Conservation (phyloP, 129 eudicot genomes). For the Flaveria sonorensis region DNA sequence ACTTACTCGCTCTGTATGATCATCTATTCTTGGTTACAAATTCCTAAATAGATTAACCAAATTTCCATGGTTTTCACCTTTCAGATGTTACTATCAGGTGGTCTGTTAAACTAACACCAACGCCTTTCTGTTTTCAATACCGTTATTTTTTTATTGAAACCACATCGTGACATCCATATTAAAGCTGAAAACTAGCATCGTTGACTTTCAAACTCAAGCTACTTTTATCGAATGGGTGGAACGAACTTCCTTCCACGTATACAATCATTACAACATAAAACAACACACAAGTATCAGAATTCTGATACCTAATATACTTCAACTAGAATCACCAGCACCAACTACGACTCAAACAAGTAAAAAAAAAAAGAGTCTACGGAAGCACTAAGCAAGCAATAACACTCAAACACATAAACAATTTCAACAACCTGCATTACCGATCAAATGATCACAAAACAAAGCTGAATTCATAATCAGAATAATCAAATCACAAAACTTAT, state of each 20-base stretch:
- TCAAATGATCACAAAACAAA: not conserved
- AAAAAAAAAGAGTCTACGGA: too few relatives aligned
- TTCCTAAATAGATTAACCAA: not conserved
- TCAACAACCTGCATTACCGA: not conserved
- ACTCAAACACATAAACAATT: too few relatives aligned
- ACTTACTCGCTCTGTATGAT: constrained; percentile 1
- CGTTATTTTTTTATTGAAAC: not conserved
- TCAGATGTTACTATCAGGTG: not conserved
- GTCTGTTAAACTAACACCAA: too few relatives aligned
- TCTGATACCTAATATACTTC: not conserved
- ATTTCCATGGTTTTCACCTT: not conserved
- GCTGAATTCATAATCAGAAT: not conserved
- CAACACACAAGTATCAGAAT: not conserved
- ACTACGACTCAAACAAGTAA: too few relatives aligned
- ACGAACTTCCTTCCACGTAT: not conserved
- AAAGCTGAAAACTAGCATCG: constrained; percentile 19
- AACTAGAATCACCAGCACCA: constrained; percentile 2
- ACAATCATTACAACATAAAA: not conserved
- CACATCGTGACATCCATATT: constrained; percentile 11
- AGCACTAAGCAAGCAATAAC: too few relatives aligned
- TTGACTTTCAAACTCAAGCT: constrained; percentile 21
- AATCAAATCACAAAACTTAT: not conserved
- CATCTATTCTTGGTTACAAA: not conserved
- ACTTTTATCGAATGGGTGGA: not conserved
- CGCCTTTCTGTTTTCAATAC: not conserved